Conservation (phyloP, 2,329 filamentous ascomycete species). For the Helotiales sp. region DNA sequence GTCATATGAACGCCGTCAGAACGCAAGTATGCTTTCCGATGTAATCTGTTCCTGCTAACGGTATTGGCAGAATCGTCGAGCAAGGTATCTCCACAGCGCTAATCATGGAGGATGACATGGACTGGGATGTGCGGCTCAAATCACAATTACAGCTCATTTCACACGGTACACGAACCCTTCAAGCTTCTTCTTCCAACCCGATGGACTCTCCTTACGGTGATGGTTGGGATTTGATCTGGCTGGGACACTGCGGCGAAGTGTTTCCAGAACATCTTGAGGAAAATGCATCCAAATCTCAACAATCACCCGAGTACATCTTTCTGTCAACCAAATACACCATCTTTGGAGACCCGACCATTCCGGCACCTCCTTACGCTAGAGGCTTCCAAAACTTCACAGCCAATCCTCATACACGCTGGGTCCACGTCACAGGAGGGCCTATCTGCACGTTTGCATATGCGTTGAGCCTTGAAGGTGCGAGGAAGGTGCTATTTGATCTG, state of each 20-base stretch:
- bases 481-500: conserved; percentile 60
- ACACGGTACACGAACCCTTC: conserved; percentile 13
- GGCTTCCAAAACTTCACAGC: conserved; percentile 22
- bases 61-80: conserved; percentile 39
- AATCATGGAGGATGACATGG: conserved; percentile 52
- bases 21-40: conserved; percentile 24
- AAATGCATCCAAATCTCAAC: conserved; percentile 12
- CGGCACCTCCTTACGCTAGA: conserved; percentile 26
- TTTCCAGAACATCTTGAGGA: conserved; percentile 23
- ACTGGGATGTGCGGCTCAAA: conserved; percentile 50
- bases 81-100: conserved; percentile 45
- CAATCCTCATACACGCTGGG: conserved; percentile 35
- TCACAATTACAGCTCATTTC: conserved; percentile 42
- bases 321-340: conserved; percentile 33
- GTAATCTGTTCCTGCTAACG: neutral
- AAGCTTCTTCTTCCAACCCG: neutral
- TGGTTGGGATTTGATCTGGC: conserved; percentile 46
- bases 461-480: conserved; percentile 41
- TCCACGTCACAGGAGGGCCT: conserved; percentile 38
- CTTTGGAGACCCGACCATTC: conserved; percentile 37
- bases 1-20: conserved; percentile 48
- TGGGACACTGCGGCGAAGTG: conserved; percentile 46
- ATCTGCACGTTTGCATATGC: conserved; percentile 47
- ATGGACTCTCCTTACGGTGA: conserved; percentile 39
- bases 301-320: conserved; percentile 7